Evolutionary conservation across 2,329 filamentous ascomycete species (phyloP), one percentile per base, ranked within the genome.

Genomic region (Fusarium graminum): DNA sequence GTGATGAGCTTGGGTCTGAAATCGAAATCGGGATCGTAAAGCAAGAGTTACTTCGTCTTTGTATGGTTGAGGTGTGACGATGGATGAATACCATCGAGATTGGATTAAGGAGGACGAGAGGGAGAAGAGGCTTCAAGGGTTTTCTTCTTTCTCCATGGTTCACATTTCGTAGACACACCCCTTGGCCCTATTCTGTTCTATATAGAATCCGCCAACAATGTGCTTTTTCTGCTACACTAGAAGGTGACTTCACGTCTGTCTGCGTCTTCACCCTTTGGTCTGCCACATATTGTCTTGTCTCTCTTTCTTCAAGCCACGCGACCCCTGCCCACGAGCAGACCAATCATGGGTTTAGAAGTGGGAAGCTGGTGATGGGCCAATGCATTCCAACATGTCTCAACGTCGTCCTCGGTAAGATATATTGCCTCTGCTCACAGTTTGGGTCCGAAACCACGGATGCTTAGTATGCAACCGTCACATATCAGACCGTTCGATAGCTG

Each of bases 311-410:
- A 43, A 64, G 57, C 65, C 65, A 68, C 45, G 40, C 49, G 56
- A 65, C 60, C 60, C 65, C 55, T 66, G 65, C 16, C 38, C 55
- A 59, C 29, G 26, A 43, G 16, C 22, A 51, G 32, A 30, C 64
- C 54, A 65, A 65, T 67, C 41, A 42, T 54, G 14, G 38, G 39
- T 41, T 19, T 8, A 22, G 14, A 36, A 19, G 28, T 26, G 38
- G 42, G 54, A 47, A 46, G 28, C 38, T 47, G 32, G 26, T 39
- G 44, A 26, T 44, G 22, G 26, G 16, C 42, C 41, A 52, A 22
- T 65, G 4, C 65, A 68, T 68, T 68, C 65, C 65, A 58, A 43
- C 9, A 39, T 68, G 63, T 61, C 65, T 68, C 32, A 55, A 45
- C 38, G 41, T 56, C 42, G 40, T 52, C 28, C 61, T 52, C 44